phyloP scores from a whole-genome alignment of 2,329 filamentous ascomycete species.

The Arthrinium puccinioides region DNA sequence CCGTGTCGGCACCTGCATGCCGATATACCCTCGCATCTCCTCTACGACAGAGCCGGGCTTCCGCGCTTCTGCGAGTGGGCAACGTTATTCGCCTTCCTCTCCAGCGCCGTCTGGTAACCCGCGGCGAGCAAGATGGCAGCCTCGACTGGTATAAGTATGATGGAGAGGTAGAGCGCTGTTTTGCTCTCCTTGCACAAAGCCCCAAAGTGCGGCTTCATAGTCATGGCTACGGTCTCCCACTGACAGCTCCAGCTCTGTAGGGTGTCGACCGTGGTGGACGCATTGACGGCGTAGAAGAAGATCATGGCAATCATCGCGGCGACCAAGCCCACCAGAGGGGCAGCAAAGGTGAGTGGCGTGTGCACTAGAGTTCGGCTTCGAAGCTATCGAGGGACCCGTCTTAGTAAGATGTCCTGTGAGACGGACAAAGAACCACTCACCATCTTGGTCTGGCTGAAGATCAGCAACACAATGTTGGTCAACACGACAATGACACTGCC shows the following conservation, averaged over 20 bases:
- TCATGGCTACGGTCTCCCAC: conserved; percentile 48
- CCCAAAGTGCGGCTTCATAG: conserved; percentile 44
- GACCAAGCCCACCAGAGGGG: conserved; percentile 34
- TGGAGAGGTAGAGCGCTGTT: conserved; percentile 44
- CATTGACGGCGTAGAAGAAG: conserved; percentile 51
- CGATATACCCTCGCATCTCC: too few species aligned
- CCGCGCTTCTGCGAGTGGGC: conserved; percentile 24
- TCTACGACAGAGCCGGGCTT: conserved; percentile 16
- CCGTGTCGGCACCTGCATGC: too few species aligned
- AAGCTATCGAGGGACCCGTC: conserved; percentile 22
- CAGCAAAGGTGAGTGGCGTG: conserved; percentile 28
- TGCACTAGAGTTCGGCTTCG: conserved; percentile 26
- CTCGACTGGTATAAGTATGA: conserved; percentile 52
- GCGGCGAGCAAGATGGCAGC: conserved; percentile 35
- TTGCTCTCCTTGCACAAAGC: conserved; percentile 50
- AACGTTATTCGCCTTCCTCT: conserved; percentile 30
- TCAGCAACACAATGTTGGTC: conserved; percentile 39
- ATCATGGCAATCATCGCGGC: conserved; percentile 45
- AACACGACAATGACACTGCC: conserved; percentile 43
- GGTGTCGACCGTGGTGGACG: conserved; percentile 43
- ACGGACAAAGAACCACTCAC: conserved; percentile 37
- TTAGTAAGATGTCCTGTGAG: background rate
- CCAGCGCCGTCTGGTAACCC: conserved; percentile 35
- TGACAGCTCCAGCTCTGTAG: conserved; percentile 57
- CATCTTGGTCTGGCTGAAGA: conserved; percentile 37